Percentiles rank a stretch among this genome's conserved stretches.
These are phyloP conservation scores for Dacryopinax spathularia DNA, from an alignment of 768 basidiomycete genomes.

Conservation along the genomic window DNA sequence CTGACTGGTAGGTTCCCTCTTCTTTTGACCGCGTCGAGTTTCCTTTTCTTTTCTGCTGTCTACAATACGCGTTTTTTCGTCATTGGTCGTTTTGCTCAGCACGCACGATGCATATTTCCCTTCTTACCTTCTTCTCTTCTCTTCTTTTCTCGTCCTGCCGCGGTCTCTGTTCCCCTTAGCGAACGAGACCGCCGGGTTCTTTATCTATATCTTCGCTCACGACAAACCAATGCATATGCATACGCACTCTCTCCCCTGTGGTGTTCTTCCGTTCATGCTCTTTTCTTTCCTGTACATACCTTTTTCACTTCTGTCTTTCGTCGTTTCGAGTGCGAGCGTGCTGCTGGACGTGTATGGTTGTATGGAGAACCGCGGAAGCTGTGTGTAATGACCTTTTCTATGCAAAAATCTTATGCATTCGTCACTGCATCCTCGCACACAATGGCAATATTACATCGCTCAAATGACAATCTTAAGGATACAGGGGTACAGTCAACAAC, in stretches of 20 bases:
- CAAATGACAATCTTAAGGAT: too few relatives aligned
- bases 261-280: not conserved
- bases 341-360: slow-evolving; percentile 4
- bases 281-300: not conserved
- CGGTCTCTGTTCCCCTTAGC: too few relatives aligned
- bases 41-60: not conserved
- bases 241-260: not conserved
- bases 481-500: too few relatives aligned
- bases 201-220: not conserved
- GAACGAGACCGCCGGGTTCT: not conserved
- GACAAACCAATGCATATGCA: not conserved
- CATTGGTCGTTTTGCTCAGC: not conserved
- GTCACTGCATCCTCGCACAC: too few relatives aligned
- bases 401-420: not conserved
- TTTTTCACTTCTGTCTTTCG: not conserved
- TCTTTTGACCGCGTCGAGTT: not conserved
- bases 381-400: slow-evolving; percentile 1
- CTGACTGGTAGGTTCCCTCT: not conserved
- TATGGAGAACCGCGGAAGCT: not conserved
- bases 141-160: too few relatives aligned
- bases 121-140: not conserved
- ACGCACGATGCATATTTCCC: not conserved
- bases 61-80: not conserved
- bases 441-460: too few relatives aligned
- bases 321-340: not conserved